These are phyloP conservation scores for Kentomonas sorsogonicus DNA, from an alignment of 208 protist genomes.

Conservation along the genomic window DNA sequence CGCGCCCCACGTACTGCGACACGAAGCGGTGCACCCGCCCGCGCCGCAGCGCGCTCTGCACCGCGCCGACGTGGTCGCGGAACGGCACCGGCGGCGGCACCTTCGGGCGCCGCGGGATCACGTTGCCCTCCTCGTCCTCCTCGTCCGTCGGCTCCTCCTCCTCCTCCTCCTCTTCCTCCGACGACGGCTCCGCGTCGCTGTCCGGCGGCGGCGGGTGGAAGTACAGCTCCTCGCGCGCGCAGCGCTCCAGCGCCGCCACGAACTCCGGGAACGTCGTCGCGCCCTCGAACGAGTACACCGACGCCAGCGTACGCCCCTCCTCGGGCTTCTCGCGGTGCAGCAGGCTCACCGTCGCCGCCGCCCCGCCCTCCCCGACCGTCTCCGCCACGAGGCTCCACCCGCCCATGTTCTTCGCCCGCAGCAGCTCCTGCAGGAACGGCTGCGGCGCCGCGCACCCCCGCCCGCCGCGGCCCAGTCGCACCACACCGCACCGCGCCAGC, in stretches of 20 bases:
- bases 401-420: neutral
- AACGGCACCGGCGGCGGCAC: conserved; percentile 20
- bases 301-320: too few relatives aligned
- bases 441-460: conserved; percentile 10
- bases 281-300: conserved; percentile 44
- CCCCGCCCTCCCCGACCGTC: neutral
- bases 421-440: too few relatives aligned
- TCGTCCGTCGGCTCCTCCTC: conserved; percentile 55
- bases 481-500: conserved; percentile 14
- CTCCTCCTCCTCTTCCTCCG: conserved; percentile 39
- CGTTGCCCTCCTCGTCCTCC: conserved; percentile 17
- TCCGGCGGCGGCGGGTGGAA: conserved; percentile 54
- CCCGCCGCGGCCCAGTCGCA: conserved; percentile 17
- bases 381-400: neutral
- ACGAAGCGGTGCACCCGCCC: conserved; percentile 60
- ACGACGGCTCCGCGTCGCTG: conserved; percentile 44
- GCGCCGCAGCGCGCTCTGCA: conserved; percentile 34
- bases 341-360: neutral
- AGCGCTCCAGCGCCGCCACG: conserved; percentile 30
- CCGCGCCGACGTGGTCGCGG: conserved; percentile 31
- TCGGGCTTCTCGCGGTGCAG: neutral
- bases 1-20: conserved; percentile 8
- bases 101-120: neutral
- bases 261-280: conserved; percentile 68
- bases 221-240: conserved; percentile 31